Evolutionary conservation across 140 eudicot species (phyloP).

Genomic region (Stevia rebaudiana): DNA sequence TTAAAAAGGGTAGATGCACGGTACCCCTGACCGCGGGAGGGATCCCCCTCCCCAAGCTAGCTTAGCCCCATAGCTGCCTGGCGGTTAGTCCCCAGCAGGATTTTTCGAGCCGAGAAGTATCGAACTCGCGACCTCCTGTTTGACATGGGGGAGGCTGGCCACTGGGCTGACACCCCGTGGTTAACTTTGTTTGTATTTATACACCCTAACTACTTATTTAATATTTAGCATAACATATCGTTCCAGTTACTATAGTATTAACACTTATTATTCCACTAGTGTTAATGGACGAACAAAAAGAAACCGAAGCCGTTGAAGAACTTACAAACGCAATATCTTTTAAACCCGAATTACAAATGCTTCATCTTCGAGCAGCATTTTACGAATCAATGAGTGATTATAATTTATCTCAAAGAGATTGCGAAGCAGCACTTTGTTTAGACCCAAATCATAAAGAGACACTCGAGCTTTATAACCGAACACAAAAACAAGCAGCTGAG

Average conservation of each 20-base stretch:
- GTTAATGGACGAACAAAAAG: constrained; percentile 76
- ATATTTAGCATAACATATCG: neutral
- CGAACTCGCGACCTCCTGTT: too few species aligned
- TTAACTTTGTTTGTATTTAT: too few species aligned
- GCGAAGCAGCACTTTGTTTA: constrained; percentile 75
- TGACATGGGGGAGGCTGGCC: too few species aligned
- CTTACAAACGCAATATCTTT: constrained; percentile 63
- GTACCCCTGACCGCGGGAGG: too few species aligned
- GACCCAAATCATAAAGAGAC: constrained; percentile 75
- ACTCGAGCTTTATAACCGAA: constrained; percentile 53
- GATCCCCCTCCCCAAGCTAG: too few species aligned
- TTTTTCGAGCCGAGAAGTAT: too few species aligned
- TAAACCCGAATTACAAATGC: constrained; percentile 77
- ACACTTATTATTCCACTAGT: constrained; percentile 29
- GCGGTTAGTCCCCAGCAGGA: too few species aligned
- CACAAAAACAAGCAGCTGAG: constrained; percentile 40
- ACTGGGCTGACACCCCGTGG: too few species aligned
- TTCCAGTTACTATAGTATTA: constrained; percentile 12
- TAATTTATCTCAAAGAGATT: constrained; percentile 47
- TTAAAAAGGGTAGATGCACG: too few species aligned
- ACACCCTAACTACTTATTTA: neutral
- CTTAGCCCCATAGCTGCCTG: too few species aligned
- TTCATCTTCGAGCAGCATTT: constrained; percentile 77
- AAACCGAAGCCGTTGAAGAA: constrained; percentile 73
- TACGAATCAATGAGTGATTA: constrained; percentile 69